Percentiles rank a stretch among this genome's conserved stretches.
Evolutionary conservation across 495 filamentous ascomycete species (phyloP).

Genomic region (Neurospora sp.): DNA sequence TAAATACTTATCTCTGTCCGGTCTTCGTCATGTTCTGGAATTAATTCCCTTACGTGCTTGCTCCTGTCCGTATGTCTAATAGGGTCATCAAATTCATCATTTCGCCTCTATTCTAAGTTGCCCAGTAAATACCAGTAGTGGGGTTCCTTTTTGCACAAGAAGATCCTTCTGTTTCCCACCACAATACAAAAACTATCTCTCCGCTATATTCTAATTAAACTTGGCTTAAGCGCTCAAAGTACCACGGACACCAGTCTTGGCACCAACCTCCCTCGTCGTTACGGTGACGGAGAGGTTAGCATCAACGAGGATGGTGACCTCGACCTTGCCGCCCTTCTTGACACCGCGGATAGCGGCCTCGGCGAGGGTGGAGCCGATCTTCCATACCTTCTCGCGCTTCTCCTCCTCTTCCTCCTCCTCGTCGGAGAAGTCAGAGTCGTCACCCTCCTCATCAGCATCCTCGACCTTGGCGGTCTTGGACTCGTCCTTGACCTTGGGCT

Average conservation of each 20-base stretch:
- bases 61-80: background rate
- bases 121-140: background rate
- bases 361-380: slow-evolving; percentile 70
- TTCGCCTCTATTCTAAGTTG: background rate
- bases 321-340: slow-evolving; percentile 83
- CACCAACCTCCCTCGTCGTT: slow-evolving; percentile 75
- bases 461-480: slow-evolving; percentile 29
- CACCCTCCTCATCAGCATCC: slow-evolving; percentile 39
- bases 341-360: slow-evolving; percentile 75
- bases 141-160: background rate
- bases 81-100: background rate
- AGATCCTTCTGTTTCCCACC: background rate
- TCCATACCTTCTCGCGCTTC: slow-evolving; percentile 83
- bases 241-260: slow-evolving; percentile 75
- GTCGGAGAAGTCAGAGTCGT: slow-evolving; percentile 50
- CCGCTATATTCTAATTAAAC: background rate
- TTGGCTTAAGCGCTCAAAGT: slow-evolving; percentile 30
- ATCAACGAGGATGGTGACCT: slow-evolving; percentile 80
- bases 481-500: slow-evolving; percentile 55
- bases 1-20: background rate
- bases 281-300: slow-evolving; percentile 68
- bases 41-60: background rate
- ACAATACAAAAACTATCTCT: background rate
- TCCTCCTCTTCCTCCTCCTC: slow-evolving; percentile 82
- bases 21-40: background rate